Evolutionary conservation across 2,329 filamentous ascomycete genomes (phyloP).

Genomic region (Penicillium sp.): DNA sequence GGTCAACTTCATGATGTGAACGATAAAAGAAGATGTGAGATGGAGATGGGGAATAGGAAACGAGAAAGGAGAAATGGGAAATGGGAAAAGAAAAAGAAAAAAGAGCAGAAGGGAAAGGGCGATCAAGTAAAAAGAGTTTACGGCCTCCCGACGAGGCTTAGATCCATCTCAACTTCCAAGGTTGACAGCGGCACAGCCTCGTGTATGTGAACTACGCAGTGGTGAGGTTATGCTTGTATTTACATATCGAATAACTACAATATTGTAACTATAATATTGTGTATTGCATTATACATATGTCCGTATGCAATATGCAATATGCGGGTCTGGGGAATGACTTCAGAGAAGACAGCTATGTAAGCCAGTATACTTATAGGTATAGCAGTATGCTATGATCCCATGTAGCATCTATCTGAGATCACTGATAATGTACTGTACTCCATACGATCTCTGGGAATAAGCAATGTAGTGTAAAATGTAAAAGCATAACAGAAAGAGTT

Average conservation of each 20-base stretch:
- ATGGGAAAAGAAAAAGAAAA: neutral
- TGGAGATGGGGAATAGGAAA: neutral
- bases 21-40: neutral
- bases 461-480: no score
- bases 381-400: no score
- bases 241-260: no score
- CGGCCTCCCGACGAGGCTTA: neutral
- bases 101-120: no score
- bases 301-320: neutral
- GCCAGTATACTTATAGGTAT: no score
- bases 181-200: neutral
- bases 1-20: conserved; percentile 31
- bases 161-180: neutral
- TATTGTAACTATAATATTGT: no score
- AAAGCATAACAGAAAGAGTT: neutral
- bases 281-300: neutral
- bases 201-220: no score
- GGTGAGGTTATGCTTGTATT: no score
- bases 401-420: neutral
- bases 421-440: neutral
- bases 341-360: no score
- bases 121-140: neutral
- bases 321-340: neutral
- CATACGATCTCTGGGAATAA: neutral
- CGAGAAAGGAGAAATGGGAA: neutral